Conservation (phyloP, 2,329 filamentous ascomycete species). For the Aspergillus pseudoviridinutans region DNA sequence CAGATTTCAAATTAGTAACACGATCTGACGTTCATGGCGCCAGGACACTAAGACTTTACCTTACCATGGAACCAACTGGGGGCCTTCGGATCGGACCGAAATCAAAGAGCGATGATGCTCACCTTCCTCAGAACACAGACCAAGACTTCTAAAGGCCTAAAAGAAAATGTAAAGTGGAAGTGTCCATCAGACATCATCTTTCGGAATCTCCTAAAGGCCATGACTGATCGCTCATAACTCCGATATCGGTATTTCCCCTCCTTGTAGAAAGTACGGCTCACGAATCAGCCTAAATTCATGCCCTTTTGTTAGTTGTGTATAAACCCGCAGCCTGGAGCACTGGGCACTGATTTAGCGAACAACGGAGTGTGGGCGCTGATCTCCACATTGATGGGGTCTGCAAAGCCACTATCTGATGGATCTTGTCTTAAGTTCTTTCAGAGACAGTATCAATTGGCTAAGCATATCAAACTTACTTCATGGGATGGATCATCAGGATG, state of each 20-base stretch:
- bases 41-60: background rate
- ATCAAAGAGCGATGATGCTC: background rate
- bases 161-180: background rate
- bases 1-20: constrained; percentile 9
- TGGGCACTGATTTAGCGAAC: background rate
- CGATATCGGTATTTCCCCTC: background rate
- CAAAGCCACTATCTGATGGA: background rate
- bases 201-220: background rate
- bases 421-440: background rate
- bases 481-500: background rate
- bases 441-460: background rate
- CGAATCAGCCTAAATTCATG: no score
- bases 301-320: background rate
- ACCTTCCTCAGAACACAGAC: background rate
- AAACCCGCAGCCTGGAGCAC: background rate
- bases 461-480: background rate
- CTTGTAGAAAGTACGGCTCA: background rate
- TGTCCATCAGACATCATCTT: background rate
- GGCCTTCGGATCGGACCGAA: constrained; percentile 18
- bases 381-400: background rate
- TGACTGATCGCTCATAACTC: background rate
- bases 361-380: background rate
- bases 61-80: constrained; percentile 14
- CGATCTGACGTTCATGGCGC: background rate
- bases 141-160: background rate